Evolutionary conservation across 768 basidiomycete genomes (phyloP), one percentile per base, ranked within the genome.

Genomic region (Boletus barrowsii): DNA sequence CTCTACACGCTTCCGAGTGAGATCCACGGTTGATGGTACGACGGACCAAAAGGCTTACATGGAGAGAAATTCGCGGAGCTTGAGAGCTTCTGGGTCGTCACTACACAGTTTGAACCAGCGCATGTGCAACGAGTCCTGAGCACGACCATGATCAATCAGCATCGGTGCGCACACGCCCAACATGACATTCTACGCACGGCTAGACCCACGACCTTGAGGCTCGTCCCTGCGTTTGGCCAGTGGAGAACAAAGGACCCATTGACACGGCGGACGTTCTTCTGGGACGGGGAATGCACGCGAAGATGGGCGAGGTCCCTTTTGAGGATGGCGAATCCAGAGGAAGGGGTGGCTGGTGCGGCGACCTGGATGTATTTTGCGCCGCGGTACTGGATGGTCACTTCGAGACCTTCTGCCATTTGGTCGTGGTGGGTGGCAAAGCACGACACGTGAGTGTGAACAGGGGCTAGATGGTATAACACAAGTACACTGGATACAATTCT

Each of bases 271-370:
- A 69, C 59, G 54, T 69, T 69, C 49, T 46, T 71, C 17, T 66
- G 57, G 20, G 67, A 60, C 0, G 68, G 69, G 0, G 56, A 61
- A 43, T 71, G 68, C 2, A 67, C 69, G 49, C 69, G 66, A 37
- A 71, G 69, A 37, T 54, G 56, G n/a, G 41, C 52, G 29, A 72
- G 63, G 53, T 71, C 68, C 40, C 54, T 60, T 49, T 70, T 62
- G 36, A 70, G 50, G 43, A 59, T 62, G 37, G 58, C 57, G 39
- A 68, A 55, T 11, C 47, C 66, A 30, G 59, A 59, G 2, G 67
- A 56, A 5, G 52, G 0, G 7, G 56, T 57, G 0, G 48, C 20
- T 8, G 61, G 54, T 5, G 54, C 50, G 37, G 55, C 48, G 45
- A 68, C 48, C 10, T 47, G 53, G 37, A 20, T 10, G 42, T 53